Evolutionary conservation across 768 basidiomycete genomes (phyloP).

Genomic region (Tulasnella calospora): DNA sequence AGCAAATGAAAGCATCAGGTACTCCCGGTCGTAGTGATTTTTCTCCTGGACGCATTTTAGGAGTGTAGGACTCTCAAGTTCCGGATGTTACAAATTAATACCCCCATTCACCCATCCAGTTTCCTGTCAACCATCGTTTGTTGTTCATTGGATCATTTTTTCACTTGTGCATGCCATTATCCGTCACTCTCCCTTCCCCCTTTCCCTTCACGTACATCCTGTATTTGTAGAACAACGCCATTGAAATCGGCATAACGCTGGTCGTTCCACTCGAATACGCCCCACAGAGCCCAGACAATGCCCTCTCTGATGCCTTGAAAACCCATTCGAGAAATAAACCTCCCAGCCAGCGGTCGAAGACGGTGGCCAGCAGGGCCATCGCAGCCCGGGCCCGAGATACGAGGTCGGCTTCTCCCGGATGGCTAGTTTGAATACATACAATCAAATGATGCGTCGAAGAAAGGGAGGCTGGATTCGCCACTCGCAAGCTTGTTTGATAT

Average conservation of each 20-base stretch:
- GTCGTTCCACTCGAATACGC: neutral
- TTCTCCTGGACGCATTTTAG: neutral
- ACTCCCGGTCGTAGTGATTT: neutral
- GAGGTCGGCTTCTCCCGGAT: no score
- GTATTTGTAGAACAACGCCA: neutral
- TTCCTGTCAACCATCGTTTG: neutral
- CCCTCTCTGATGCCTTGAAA: neutral
- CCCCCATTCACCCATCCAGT: neutral
- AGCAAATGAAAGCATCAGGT: neutral
- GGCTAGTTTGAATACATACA: no score
- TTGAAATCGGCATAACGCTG: slow-evolving; percentile 1
- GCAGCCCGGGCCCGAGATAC: no score
- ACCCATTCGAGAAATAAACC: neutral
- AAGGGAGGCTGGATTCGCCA: no score
- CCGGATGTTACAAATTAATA: neutral
- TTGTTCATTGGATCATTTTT: neutral
- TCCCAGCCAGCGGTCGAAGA: neutral
- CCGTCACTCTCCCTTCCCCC: neutral
- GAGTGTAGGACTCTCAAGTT: neutral
- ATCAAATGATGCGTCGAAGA: no score
- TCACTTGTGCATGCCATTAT: neutral
- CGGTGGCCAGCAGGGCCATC: neutral
- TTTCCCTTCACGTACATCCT: neutral
- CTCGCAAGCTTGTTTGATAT: no score
- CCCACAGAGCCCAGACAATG: neutral